These are phyloP conservation scores for Chrysosporium queenslandicum DNA, from an alignment of 2,329 filamentous ascomycete genomes.

Conservation along the genomic window DNA sequence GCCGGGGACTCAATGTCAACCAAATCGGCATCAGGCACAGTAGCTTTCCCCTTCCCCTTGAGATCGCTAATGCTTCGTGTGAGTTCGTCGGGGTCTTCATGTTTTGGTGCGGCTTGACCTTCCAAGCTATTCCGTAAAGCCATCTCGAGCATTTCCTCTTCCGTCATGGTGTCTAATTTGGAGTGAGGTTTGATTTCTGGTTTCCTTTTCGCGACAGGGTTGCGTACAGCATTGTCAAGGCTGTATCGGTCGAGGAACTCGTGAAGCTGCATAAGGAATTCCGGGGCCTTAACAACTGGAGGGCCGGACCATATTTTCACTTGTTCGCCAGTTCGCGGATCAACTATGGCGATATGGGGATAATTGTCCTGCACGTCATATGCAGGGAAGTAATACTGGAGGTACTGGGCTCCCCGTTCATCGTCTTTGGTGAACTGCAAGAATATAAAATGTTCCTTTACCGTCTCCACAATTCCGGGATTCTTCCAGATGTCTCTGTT, in stretches of 20 bases:
- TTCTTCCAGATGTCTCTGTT: slow-evolving; percentile 98
- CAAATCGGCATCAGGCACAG: slow-evolving; percentile 35
- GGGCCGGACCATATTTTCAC: slow-evolving; percentile 90
- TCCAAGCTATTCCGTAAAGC: slow-evolving; percentile 81
- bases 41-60: slow-evolving; percentile 45
- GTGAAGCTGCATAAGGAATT: slow-evolving; percentile 83
- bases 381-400: slow-evolving; percentile 78
- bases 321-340: slow-evolving; percentile 90
- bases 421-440: slow-evolving; percentile 88
- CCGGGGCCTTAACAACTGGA: slow-evolving; percentile 62
- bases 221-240: slow-evolving; percentile 75
- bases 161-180: slow-evolving; percentile 80
- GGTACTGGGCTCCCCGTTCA: slow-evolving; percentile 64
- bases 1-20: slow-evolving; percentile 31
- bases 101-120: slow-evolving; percentile 37
- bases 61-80: slow-evolving; percentile 54
- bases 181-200: slow-evolving; percentile 58
- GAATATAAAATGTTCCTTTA: slow-evolving; percentile 90
- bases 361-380: slow-evolving; percentile 81
- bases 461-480: slow-evolving; percentile 60
- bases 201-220: slow-evolving; percentile 75
- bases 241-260: slow-evolving; percentile 98
- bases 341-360: slow-evolving; percentile 90
- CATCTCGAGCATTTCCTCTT: slow-evolving; percentile 95
- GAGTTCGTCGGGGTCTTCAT: slow-evolving; percentile 76